Base-by-base conservation (phyloP, 352 stramenopile genomes). In the Globisporangium barbulae region DNA sequence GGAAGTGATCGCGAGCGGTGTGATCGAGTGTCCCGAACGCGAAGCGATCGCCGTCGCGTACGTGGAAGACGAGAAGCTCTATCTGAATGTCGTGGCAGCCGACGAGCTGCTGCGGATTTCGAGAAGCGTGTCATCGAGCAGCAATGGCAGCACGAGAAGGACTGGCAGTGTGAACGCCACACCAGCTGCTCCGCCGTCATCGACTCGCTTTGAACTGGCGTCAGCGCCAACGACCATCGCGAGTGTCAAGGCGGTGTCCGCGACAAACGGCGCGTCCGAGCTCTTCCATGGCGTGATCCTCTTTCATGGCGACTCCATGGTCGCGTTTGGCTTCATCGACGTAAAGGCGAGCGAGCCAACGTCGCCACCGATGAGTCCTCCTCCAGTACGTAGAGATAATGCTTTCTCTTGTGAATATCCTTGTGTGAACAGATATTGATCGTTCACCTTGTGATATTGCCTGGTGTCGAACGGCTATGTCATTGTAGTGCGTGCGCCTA, bases 271-370 rank as follows among this genome's bases (percentile, higher is more conserved):
- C 33, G 53, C 41, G 28, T 55, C 12, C 57, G 73, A 50, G 35
- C 49, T 76, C 8, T 92, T 92, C 53, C 65, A 80, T 25, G 84
- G 84, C 19, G 76, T 91, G 22, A 69, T 93, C 37, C 61, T 90
- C 42, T 93, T 88, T 54, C 76, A 72, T 13, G 69, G 64, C 12
- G 80, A 88, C 37, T 76, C 72, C 13, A 77, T 91, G 70, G 64
- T 78, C 35, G 81, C 76, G 25, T 88, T 93, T 60, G 84, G 84
- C 13, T 91, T 76, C 37, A 64, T 89, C 28, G 73, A 86, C 22
- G 79, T 77, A 17, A 42, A 68, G 5, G 60, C 44, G 2, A 47
- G 49, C 39, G 19, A 58, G 9, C 9, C 21, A 13, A 10, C 21
- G 8, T 44, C 25, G 7, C n/a, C 13, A 28, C 13, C 41, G 8